Conservation (phyloP, 441 rosid genomes). For the Pelargonium cotyledonis region DNA sequence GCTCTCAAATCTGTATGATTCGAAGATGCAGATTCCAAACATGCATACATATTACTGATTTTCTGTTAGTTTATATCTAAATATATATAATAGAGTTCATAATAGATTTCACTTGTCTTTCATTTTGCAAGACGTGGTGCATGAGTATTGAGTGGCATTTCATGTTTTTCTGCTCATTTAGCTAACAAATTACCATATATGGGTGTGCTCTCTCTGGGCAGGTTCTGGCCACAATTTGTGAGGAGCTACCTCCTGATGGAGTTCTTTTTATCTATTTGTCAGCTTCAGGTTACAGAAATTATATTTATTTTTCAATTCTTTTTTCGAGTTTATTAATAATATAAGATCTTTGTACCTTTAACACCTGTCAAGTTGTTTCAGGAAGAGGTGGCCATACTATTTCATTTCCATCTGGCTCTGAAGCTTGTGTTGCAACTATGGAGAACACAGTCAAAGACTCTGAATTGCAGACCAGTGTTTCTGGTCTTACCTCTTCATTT, state of each 20-base stretch:
- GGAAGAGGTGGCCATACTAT: constrained; percentile 49
- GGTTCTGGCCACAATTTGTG: constrained; percentile 84
- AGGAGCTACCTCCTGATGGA: constrained; percentile 82
- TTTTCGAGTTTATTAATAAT: constrained; percentile 7
- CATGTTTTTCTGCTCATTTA: neutral
- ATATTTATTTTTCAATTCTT: constrained; percentile 7
- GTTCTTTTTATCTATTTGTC: constrained; percentile 75
- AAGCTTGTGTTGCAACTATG: constrained; percentile 35
- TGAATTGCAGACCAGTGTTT: constrained; percentile 37
- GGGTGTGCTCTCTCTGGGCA: constrained; percentile 30
- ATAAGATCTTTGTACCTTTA: constrained; percentile 22
- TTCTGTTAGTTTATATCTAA: neutral
- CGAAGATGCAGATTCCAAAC: neutral
- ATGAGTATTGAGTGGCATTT: neutral
- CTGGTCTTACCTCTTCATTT: constrained; percentile 39
- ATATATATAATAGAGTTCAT: neutral
- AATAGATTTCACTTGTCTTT: neutral
- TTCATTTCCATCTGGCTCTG: constrained; percentile 40
- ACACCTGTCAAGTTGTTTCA: constrained; percentile 25
- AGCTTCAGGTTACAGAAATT: constrained; percentile 60
- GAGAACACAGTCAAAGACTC: constrained; percentile 49
- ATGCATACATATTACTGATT: neutral
- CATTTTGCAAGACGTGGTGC: neutral
- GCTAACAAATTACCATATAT: neutral
- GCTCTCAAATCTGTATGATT: neutral